Base-by-base conservation (phyloP, 2,329 filamentous ascomycete genomes). In the Xylariales sp. region DNA sequence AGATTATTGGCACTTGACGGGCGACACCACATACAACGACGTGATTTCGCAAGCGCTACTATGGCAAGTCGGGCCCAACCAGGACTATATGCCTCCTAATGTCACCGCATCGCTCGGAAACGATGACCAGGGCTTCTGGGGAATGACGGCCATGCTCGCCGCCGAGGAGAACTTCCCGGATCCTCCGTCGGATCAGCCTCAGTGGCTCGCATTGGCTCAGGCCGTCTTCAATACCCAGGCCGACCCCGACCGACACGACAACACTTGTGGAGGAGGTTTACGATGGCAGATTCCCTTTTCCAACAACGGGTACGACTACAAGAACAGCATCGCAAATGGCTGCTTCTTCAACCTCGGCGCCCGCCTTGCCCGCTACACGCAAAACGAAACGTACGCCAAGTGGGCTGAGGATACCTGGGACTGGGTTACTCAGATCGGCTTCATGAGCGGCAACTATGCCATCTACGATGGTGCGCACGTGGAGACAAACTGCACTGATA, bases 201-300 rank as follows among this genome's bases (percentile, higher is more conserved):
- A 72, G 32, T 85, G 81, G 81, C 63, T 84, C n/a, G 69, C 72
- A 14, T 66, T 85, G 40, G 78, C 77, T 1, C 75, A 80, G 49
- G 77, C 75, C 3, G 77, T 82, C 1, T 85, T 82, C 57, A 79
- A 83, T 51, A 76, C 72, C 0, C 78, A 83, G 50, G 72, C 70
- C 2, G 54, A 59, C 14, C 56, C 62, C 5, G 67, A 74, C 38
- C 69, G 80, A 15, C 82, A 78, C 69, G 74, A 84, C 47, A 44
- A 56, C 0, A 70, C 70, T 1, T 85, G 81, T 52, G 66, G 63
- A 36, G 81, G 81, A 40, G 82, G 82, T 13, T 53, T 86, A 44
- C 73, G 74, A 47, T 85, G 82, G 82, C 81, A 85, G 57, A 78
- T 85, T 31, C 82, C 74, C 55, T 65, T 72, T 8, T 72, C 70